A percentile compares a stretch with the other conserved stretches of the same genome.
Evolutionary conservation across 257 asterid species (phyloP).

Genomic region (Scutellaria barbata): DNA sequence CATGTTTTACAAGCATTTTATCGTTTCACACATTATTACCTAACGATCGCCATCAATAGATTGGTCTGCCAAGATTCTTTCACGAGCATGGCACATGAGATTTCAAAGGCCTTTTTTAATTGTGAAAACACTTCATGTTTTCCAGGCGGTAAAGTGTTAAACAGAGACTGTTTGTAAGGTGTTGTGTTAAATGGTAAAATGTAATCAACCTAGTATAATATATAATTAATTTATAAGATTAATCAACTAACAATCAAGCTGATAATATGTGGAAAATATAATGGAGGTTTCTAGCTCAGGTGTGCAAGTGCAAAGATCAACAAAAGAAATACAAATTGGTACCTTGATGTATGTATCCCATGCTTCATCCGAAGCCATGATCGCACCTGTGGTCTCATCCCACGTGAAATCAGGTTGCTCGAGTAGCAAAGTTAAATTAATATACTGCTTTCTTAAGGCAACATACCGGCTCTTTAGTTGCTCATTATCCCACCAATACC

Average conservation of each 20-base stretch:
- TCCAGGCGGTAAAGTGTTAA: too few relatives aligned
- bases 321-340: constrained; percentile 16
- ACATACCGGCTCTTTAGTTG: constrained; percentile 71
- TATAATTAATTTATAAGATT: too few relatives aligned
- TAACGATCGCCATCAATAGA: too few relatives aligned
- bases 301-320: not conserved
- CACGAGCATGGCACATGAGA: too few relatives aligned
- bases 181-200: too few relatives aligned
- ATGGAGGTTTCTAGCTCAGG: not conserved
- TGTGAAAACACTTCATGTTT: too few relatives aligned
- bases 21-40: not conserved
- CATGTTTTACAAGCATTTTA: too few relatives aligned
- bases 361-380: constrained; percentile 66
- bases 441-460: constrained; percentile 72
- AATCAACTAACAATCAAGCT: not conserved
- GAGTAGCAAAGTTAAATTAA: constrained; percentile 50
- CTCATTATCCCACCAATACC: constrained; percentile 75
- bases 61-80: too few relatives aligned
- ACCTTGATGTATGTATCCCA: constrained; percentile 77
- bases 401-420: constrained; percentile 61
- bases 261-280: not conserved
- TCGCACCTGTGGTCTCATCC: constrained; percentile 68
- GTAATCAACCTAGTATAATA: too few relatives aligned
- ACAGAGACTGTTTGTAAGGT: too few relatives aligned
- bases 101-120: too few relatives aligned